Percentiles rank a stretch among this genome's conserved stretches.
Evolutionary conservation across 768 basidiomycete species (phyloP).

Genomic region (Pleurotus salmoneostramineus): DNA sequence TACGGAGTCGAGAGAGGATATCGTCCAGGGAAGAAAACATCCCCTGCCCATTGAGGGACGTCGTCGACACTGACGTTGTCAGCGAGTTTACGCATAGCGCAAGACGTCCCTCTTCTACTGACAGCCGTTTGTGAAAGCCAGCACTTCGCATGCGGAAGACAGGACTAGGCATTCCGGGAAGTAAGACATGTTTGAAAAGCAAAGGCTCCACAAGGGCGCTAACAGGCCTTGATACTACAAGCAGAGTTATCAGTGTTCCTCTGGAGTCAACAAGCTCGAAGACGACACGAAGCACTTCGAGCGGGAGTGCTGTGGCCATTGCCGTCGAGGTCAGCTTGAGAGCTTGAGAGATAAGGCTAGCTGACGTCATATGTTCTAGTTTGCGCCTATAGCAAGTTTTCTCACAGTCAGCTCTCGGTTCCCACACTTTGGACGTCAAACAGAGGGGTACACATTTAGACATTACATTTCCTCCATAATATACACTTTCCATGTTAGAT

Average conservation of each 20-base stretch:
- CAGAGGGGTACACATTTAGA: no score
- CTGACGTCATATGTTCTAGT: not conserved
- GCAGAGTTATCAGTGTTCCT: not conserved
- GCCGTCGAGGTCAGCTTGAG: not conserved
- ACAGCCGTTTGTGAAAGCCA: not conserved
- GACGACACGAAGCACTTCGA: not conserved
- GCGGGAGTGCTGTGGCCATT: not conserved
- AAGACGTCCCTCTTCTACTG: not conserved
- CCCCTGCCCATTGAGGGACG: not conserved
- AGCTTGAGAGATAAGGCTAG: not conserved
- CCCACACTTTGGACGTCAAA: no score
- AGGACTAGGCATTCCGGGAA: not conserved
- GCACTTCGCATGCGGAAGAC: not conserved
- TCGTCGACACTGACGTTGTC: not conserved
- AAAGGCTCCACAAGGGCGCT: constrained; percentile 1
- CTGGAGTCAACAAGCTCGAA: not conserved
- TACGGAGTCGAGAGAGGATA: not conserved
- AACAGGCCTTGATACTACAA: not conserved
- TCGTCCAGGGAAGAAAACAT: not conserved
- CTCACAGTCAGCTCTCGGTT: not conserved
- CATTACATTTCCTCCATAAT: no score
- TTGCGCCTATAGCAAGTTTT: not conserved
- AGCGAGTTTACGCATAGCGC: not conserved
- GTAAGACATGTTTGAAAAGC: not conserved
- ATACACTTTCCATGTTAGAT: no score